Base-by-base conservation (phyloP, 495 filamentous ascomycete species). In the Annulohypoxylon maeteangense region DNA sequence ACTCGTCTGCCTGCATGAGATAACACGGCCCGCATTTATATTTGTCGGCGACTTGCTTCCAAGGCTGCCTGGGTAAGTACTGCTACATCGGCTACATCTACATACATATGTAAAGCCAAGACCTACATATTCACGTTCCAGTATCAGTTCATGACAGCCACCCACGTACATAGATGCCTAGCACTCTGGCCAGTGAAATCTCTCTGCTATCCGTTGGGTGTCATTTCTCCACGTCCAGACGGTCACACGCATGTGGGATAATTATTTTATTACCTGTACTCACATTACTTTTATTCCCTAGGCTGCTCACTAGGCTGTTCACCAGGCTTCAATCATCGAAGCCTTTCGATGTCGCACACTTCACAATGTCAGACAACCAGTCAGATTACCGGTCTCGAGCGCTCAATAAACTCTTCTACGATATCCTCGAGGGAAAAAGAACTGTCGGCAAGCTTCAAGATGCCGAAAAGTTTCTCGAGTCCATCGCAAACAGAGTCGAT, bases 381-480 rank as follows among this genome's bases (percentile, higher is more conserved):
- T 6, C 44, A 0, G 14, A 20, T 32, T 50, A 12, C 16, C 59
- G 70, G 18, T 64, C 70, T 38, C 53, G 55, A 62, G 25, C 20
- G 31, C 80, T 82, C 14, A 48, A 72, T 8, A 53, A 22, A 1
- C 29, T 79, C 29, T 81, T 81, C 59, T 64, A 65, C 1, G 71
- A 71, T 10, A 57, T 76, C 1, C 44, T 81, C 1, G 65, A 71
- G 7, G 80, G 80, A 4, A 70, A 75, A 25, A 66, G 66, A 22
- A 48, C 47, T 6, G 34, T 82, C 38, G 45, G 29, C 4, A 76
- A 34, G 7, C 5, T 59, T 20, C 63, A 76, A 8, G 81, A 87
- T 64, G 85, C 81, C n/a, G 84, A 84, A 42, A 80, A 82, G 7
- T 89, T 92, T 58, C 58, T 93, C 4, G 89, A 92, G 68, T 86